Percentiles rank a stretch among this genome's conserved stretches.
Evolutionary conservation across 805 yeast species (phyloP).

Genomic region (Grigorovia transvaalensis): DNA sequence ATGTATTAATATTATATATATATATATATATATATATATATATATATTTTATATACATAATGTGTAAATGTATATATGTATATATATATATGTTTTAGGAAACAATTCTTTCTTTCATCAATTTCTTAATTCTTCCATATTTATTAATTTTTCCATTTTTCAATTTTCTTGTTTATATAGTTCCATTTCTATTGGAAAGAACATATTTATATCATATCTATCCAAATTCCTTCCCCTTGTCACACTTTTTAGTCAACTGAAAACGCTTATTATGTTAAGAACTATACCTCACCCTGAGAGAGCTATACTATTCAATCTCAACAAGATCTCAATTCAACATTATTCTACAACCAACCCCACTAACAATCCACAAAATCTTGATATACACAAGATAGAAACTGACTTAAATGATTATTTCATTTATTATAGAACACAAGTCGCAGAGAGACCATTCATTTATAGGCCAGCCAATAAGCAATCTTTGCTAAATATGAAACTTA

Average conservation of each 20-base stretch:
- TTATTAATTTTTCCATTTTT: too few relatives aligned
- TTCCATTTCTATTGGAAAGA: too few relatives aligned
- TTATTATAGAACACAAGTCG: conserved; percentile 27
- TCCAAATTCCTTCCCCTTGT: too few relatives aligned
- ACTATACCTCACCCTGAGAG: neutral
- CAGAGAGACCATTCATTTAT: conserved; percentile 31
- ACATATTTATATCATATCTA: too few relatives aligned
- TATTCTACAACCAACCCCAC: conserved; percentile 12
- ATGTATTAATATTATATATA: too few relatives aligned
- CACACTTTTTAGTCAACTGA: too few relatives aligned
- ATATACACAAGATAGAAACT: conserved; percentile 4
- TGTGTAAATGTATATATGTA: too few relatives aligned
- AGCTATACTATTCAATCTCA: too few relatives aligned
- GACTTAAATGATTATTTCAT: conserved; percentile 24
- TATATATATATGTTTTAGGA: too few relatives aligned
- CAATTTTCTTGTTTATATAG: neutral
- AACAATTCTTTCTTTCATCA: neutral
- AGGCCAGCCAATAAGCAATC: conserved; percentile 32
- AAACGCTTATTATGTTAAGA: neutral
- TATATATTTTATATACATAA: too few relatives aligned
- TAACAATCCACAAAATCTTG: neutral
- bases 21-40: too few relatives aligned
- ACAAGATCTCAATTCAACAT: neutral
- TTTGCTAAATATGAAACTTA: conserved; percentile 31
- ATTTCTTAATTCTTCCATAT: neutral